These are phyloP conservation scores for Colletotrichum sp. DNA, from an alignment of 2,329 filamentous ascomycete genomes.

Conservation along the genomic window DNA sequence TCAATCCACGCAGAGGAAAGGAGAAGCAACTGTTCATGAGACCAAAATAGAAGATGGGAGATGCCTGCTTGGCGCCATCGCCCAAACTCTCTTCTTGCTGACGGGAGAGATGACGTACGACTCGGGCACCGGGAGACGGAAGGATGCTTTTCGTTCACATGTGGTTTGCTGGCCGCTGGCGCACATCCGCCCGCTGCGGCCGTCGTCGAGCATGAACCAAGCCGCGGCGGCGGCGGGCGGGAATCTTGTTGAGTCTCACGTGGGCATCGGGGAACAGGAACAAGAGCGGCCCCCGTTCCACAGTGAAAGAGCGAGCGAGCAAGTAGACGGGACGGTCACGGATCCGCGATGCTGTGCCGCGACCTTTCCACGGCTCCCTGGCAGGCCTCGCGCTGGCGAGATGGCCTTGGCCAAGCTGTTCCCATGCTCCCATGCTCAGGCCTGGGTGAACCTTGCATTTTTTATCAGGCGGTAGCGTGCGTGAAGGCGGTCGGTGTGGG, in stretches of 20 bases:
- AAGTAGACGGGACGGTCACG: background rate
- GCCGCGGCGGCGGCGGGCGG: conserved; percentile 5
- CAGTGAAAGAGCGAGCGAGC: background rate
- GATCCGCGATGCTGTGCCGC: conserved; percentile 15
- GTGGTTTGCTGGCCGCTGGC: conserved; percentile 8
- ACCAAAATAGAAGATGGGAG: conserved; percentile 16
- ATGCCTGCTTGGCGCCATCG: conserved; percentile 16
- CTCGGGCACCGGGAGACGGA: background rate
- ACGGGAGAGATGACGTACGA: conserved; percentile 20
- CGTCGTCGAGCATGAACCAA: conserved; percentile 9
- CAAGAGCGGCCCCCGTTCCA: conserved; percentile 10
- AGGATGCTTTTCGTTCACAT: background rate
- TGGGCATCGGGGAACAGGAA: background rate
- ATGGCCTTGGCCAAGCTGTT: conserved; percentile 12
- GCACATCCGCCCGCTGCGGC: conserved; percentile 4
- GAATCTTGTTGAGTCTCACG: conserved; percentile 19
- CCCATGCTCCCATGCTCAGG: conserved; percentile 16
- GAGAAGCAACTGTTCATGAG: background rate
- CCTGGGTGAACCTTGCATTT: conserved; percentile 17
- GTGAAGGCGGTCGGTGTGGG: conserved; percentile 17
- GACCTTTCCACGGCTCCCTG: background rate
- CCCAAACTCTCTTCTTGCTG: background rate
- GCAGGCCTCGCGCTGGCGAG: background rate
- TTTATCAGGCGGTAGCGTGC: conserved; percentile 17
- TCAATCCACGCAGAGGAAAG: background rate